These are phyloP conservation scores for Microsporum audouinii DNA, from an alignment of 2,329 filamentous ascomycete genomes.

Conservation along the genomic window DNA sequence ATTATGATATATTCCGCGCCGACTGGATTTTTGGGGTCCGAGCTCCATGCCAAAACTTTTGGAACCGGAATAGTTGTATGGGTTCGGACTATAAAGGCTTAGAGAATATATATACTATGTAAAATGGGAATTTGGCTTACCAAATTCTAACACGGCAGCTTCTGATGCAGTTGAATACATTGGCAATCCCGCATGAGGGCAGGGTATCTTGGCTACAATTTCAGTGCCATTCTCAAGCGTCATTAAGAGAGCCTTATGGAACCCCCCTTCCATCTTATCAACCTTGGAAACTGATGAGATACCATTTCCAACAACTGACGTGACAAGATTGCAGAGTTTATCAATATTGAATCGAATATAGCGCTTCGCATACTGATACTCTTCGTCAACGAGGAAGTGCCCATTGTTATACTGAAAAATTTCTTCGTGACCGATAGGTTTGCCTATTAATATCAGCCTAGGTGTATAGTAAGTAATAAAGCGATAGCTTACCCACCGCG, in stretches of 20 bases:
- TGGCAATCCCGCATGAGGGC: constrained; percentile 20
- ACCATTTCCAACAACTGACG: constrained; percentile 4
- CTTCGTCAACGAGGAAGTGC: constrained; percentile 19
- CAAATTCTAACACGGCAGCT: constrained; percentile 21
- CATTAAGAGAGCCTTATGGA: constrained; percentile 25
- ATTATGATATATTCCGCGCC: constrained; percentile 19
- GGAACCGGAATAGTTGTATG: constrained; percentile 14
- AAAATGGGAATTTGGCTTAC: constrained; percentile 8
- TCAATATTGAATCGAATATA: constrained; percentile 19
- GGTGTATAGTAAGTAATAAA: no score
- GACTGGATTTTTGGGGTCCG: constrained; percentile 17
- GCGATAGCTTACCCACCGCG: no score
- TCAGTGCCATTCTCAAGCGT: constrained; percentile 20
- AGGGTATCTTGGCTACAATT: constrained; percentile 26
- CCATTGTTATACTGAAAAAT: constrained; percentile 23
- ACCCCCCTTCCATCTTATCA: constrained; percentile 23
- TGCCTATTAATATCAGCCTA: background rate
- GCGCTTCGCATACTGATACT: constrained; percentile 16
- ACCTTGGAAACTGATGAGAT: constrained; percentile 13
- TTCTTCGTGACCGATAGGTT: background rate
- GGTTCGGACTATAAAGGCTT: constrained; percentile 11
- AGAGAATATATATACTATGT: background rate
- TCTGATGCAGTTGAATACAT: constrained; percentile 22
- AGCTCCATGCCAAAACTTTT: constrained; percentile 10
- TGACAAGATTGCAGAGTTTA: constrained; percentile 16